phyloP scores from a whole-genome alignment of 306 rosid species.

The Citrullus colocynthis region DNA sequence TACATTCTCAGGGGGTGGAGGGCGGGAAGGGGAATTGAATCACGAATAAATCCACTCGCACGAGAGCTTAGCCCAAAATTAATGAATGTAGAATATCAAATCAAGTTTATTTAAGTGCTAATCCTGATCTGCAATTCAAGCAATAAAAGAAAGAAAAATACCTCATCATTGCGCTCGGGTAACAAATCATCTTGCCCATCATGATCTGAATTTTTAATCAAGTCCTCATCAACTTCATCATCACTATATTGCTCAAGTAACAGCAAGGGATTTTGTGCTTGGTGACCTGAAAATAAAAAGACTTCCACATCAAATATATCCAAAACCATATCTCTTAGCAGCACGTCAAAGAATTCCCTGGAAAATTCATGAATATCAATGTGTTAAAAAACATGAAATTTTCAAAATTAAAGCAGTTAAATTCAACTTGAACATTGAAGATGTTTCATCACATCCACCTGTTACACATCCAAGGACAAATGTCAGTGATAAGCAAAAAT shows the following conservation, averaged over 20 bases:
- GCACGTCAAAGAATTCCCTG: slow-evolving; percentile 4
- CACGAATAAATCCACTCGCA: neutral
- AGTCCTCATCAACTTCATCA: slow-evolving; percentile 57
- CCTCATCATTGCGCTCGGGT: slow-evolving; percentile 39
- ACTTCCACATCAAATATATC: slow-evolving; percentile 30
- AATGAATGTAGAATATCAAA: neutral
- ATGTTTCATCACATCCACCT: slow-evolving; percentile 56
- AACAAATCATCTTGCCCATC: slow-evolving; percentile 23
- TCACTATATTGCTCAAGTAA: slow-evolving; percentile 95
- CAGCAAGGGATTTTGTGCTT: slow-evolving; percentile 64
- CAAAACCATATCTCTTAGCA: slow-evolving; percentile 10
- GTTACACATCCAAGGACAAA: slow-evolving; percentile 46
- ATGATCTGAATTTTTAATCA: slow-evolving; percentile 26
- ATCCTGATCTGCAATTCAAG: neutral
- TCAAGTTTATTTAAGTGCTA: neutral
- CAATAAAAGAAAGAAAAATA: slow-evolving; percentile 11
- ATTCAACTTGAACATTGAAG: slow-evolving; percentile 32
- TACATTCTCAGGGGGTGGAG: neutral
- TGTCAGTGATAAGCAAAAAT: slow-evolving; percentile 52
- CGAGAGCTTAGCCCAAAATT: neutral
- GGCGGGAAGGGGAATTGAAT: neutral
- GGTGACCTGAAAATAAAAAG: slow-evolving; percentile 54
- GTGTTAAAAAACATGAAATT: slow-evolving; percentile 8
- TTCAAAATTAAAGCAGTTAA: slow-evolving; percentile 9
- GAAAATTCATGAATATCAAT: slow-evolving; percentile 2